Evolutionary conservation across 441 rosid genomes (phyloP).

Genomic region (Gossypium schwendimanii): DNA sequence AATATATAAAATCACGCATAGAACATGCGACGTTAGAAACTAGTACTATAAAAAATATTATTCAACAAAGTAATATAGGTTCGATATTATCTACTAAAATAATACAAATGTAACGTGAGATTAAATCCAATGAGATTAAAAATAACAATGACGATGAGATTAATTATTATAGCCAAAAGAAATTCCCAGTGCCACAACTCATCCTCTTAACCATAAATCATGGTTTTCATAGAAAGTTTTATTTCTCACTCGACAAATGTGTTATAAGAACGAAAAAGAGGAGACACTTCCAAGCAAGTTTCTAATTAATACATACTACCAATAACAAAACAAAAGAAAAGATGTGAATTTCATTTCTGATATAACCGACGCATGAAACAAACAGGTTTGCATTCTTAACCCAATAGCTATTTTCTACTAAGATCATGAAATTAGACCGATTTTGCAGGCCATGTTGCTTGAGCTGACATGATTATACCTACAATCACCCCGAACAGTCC

Average conservation of each 20-base stretch:
- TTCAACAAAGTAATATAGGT: no score
- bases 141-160: no score
- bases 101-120: no score
- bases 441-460: slow-evolving; percentile 92
- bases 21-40: no score
- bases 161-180: not conserved
- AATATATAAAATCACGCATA: no score
- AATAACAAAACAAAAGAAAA: slow-evolving; percentile 12
- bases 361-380: slow-evolving; percentile 11
- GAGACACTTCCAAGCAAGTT: slow-evolving; percentile 16
- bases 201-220: not conserved
- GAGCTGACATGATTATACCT: slow-evolving; percentile 97
- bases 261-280: slow-evolving; percentile 12
- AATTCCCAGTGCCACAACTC: not conserved
- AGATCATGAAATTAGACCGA: slow-evolving; percentile 16
- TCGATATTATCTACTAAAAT: no score
- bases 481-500: slow-evolving; percentile 97
- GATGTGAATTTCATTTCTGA: slow-evolving; percentile 7
- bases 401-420: slow-evolving; percentile 1
- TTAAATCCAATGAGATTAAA: no score
- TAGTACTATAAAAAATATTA: no score
- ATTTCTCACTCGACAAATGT: slow-evolving; percentile 16
- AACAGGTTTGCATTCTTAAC: not conserved
- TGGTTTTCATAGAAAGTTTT: not conserved
- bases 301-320: slow-evolving; percentile 21